Percentiles rank a stretch among this genome's conserved stretches.
Evolutionary conservation across 73 alveolate species (phyloP).

Genomic region (Stentor roeselii): DNA sequence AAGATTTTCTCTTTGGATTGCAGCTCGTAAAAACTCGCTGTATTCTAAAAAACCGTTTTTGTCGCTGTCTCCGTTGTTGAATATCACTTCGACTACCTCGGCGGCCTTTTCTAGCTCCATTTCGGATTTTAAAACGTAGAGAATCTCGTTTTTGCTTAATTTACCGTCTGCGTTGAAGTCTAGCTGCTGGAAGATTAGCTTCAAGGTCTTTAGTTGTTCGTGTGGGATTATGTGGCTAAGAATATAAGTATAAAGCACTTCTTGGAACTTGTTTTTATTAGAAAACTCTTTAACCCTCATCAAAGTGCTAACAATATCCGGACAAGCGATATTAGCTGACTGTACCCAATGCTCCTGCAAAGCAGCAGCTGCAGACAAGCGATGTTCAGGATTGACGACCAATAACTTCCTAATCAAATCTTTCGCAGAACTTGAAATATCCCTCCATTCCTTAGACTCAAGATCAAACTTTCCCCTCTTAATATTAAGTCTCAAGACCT

Average conservation of each 20-base stretch:
- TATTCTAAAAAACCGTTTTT: conserved; percentile 49
- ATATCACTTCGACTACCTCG: conserved; percentile 43
- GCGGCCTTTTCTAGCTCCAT: conserved; percentile 28
- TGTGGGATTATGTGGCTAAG: conserved; percentile 1
- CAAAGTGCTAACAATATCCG: background rate
- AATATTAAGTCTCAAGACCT: conserved; percentile 27
- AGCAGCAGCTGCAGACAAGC: conserved; percentile 32
- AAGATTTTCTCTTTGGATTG: conserved; percentile 37
- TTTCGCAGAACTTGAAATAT: conserved; percentile 37
- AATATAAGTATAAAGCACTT: background rate
- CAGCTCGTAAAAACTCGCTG: conserved; percentile 48
- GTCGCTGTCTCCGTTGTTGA: conserved; percentile 41
- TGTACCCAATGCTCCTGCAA: background rate
- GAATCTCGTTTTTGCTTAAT: conserved; percentile 49
- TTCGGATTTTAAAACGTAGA: background rate
- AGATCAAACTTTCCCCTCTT: conserved; percentile 29
- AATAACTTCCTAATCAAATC: conserved; percentile 47
- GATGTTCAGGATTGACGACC: conserved; percentile 56
- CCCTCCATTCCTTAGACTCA: conserved; percentile 47
- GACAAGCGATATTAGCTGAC: background rate
- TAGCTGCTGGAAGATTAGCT: background rate
- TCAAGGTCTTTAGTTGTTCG: background rate
- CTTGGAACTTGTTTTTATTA: background rate
- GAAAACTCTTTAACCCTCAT: conserved; percentile 1
- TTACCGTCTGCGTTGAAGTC: conserved; percentile 47